phyloP scores from a whole-genome alignment of 176 grass and related monocot species.

The Musa beccarii region DNA sequence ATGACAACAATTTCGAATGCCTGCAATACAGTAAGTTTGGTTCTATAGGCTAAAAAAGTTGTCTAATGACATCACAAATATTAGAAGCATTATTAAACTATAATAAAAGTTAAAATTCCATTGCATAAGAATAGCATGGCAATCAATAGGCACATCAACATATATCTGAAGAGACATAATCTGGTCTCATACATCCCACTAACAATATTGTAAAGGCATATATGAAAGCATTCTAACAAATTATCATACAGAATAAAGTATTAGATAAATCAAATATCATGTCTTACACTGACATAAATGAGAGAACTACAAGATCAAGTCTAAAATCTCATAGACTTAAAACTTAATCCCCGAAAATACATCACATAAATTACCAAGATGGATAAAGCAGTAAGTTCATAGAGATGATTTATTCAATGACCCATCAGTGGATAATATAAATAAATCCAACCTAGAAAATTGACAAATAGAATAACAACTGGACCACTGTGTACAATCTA shows the following conservation, averaged over 20 bases:
- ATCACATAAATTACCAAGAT: neutral
- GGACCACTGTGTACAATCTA: neutral
- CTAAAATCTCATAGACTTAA: neutral
- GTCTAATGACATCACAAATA: no score
- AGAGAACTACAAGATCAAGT: neutral
- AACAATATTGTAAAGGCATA: neutral
- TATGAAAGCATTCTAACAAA: neutral
- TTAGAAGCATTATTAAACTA: no score
- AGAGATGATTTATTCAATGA: neutral
- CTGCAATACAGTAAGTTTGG: no score
- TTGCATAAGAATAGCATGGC: no score
- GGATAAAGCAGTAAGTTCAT: neutral
- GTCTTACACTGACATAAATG: neutral
- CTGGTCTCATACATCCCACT: neutral
- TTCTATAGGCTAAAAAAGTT: no score
- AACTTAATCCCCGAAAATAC: neutral
- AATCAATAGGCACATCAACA: neutral
- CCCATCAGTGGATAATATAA: neutral
- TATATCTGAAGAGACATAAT: neutral
- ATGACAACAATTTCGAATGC: no score
- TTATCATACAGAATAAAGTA: neutral
- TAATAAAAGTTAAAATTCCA: no score
- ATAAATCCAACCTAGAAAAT: neutral
- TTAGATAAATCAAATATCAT: neutral
- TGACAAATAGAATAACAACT: neutral